Percentiles rank a stretch among this genome's conserved stretches.
Evolutionary conservation across 331 rosid genomes (phyloP).

Genomic region (Telfairia occidentalis): DNA sequence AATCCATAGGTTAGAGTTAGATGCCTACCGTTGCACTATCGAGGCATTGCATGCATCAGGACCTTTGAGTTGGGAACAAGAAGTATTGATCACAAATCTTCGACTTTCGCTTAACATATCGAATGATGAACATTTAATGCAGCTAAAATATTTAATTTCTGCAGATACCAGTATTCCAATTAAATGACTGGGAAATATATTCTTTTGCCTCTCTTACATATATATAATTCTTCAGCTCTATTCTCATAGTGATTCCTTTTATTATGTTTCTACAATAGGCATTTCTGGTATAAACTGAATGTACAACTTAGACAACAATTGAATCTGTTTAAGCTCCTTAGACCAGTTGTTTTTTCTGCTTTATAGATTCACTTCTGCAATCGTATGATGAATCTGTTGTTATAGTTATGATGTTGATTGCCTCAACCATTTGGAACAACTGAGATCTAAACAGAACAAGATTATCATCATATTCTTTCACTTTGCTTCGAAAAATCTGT

Average conservation of each 20-base stretch:
- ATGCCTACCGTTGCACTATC: slow-evolving; percentile 88
- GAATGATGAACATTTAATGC: slow-evolving; percentile 83
- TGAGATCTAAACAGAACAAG: not conserved
- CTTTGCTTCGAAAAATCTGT: not conserved
- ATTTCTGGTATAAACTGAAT: not conserved
- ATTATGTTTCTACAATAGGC: not conserved
- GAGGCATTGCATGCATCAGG: slow-evolving; percentile 95
- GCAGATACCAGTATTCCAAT: slow-evolving; percentile 40
- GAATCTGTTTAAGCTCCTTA: slow-evolving; percentile 1
- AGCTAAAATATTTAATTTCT: slow-evolving; percentile 76
- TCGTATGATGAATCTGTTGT: not conserved
- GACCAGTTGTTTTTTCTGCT: not conserved
- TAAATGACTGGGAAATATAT: slow-evolving; percentile 26
- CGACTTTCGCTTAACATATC: slow-evolving; percentile 93
- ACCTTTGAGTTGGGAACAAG: slow-evolving; percentile 97
- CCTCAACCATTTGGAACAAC: not conserved
- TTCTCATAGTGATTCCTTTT: not conserved
- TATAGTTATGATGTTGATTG: not conserved
- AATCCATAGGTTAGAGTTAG: slow-evolving; percentile 89
- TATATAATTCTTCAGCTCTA: not conserved
- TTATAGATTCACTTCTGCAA: not conserved
- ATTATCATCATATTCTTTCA: not conserved
- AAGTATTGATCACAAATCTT: slow-evolving; percentile 89
- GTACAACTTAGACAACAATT: slow-evolving; percentile 7
- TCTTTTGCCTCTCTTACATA: not conserved